Evolutionary conservation across 2,329 filamentous ascomycete genomes (phyloP).

Genomic region (Coniella lustricola): DNA sequence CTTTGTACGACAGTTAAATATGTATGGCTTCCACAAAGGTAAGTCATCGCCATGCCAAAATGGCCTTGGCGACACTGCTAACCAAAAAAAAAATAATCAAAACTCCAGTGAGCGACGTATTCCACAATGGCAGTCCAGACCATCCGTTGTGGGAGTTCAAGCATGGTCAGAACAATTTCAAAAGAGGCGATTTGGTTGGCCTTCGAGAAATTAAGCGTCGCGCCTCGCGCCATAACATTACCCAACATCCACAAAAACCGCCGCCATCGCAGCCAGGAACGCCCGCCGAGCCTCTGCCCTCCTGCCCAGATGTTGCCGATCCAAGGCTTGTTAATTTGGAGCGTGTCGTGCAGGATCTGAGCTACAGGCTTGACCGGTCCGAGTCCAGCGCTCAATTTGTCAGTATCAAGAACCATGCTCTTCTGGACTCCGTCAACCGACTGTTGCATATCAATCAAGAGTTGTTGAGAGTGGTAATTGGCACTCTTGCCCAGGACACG

Average conservation of each 20-base stretch:
- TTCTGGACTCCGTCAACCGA: conserved; percentile 73
- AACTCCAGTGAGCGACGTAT: conserved; percentile 96
- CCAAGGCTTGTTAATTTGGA: conserved; percentile 69
- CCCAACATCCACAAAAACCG: conserved; percentile 82
- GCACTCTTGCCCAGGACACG: conserved; percentile 67
- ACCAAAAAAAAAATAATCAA: conserved; percentile 12
- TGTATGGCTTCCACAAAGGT: conserved; percentile 99
- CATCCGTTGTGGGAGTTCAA: conserved; percentile 98
- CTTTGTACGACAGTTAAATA: conserved; percentile 95
- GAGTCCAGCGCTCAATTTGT: conserved; percentile 78
- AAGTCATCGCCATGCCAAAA: conserved; percentile 16
- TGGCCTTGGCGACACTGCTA: conserved; percentile 17
- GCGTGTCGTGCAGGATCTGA: conserved; percentile 75
- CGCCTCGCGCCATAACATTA: conserved; percentile 85
- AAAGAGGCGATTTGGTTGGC: conserved; percentile 84
- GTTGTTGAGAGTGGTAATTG: conserved; percentile 66
- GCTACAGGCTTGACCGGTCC: conserved; percentile 65
- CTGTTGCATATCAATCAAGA: conserved; percentile 74
- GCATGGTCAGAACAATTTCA: conserved; percentile 95
- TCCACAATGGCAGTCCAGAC: conserved; percentile 89
- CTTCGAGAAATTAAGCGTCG: conserved; percentile 92
- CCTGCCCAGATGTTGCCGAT: conserved; percentile 67
- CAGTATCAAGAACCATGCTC: conserved; percentile 71
- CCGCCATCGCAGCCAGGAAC: conserved; percentile 72
- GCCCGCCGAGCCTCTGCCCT: conserved; percentile 72